Evolutionary conservation across 2,329 filamentous ascomycete species (phyloP), one percentile per base, ranked within the genome.

Genomic region (Verticillium dahliae): DNA sequence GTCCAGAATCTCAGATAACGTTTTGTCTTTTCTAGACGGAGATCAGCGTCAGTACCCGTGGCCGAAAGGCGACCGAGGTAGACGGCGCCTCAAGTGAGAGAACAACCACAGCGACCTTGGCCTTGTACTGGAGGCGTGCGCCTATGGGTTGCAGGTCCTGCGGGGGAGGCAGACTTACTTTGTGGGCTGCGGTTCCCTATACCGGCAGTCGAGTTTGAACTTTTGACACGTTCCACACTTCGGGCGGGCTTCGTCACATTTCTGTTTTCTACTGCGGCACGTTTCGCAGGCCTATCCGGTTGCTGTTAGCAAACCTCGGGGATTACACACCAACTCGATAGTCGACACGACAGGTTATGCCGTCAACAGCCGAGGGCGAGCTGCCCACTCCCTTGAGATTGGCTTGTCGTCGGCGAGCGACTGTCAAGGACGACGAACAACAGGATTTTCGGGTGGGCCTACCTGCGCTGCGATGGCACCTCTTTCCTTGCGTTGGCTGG

Each of bases 191-290:
- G 84, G 82, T 65, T 86, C 83, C 66, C 83, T 76, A 69, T 88
- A 88, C 64, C 78, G 77, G 70, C 86, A 89, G 45, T 83, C 80
- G 63, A 85, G 77, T 67, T 81, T 79, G 67, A 85, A 80, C 64
- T 81, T 79, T 62, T 80, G 75, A 70, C 85, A 89, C 15, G 83
- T 81, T 61, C 81, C 76, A 69, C 86, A 89, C 71, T 83, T 85
- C 18, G 85, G 85, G 61, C 84, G 76, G 67, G 80, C 76, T 70
- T 88, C 85, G 69, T 87, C 85, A 72, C 86, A 89, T 75, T 82
- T 85, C 66, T 86, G 85, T 72, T 88, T 89, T 66, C 85, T 82
- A 58, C 71, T 74, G 57, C 84, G 80, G 70, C 84, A 87, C 35
- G 79, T 85, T 67, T 86, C 82, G 73, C 84, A 87, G 22, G 84